A percentile compares a stretch with the other conserved stretches of the same genome.
phyloP scores from a whole-genome alignment of 2,329 filamentous ascomycete species.

The Emmonsia crescens region DNA sequence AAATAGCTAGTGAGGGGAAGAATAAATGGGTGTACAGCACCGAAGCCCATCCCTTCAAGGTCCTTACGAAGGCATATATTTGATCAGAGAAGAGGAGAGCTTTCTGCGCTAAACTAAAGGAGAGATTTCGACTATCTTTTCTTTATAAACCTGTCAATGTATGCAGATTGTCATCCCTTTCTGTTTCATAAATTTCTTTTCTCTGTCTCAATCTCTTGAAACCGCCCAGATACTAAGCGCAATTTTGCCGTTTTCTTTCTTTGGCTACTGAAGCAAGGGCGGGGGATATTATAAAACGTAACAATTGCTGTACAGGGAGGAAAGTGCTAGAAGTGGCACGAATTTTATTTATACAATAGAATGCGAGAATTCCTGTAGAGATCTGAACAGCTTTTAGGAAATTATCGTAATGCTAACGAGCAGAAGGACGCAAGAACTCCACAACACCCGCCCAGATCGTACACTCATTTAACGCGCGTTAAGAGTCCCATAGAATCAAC shows the following conservation, averaged over 20 bases:
- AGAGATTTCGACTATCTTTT: not conserved
- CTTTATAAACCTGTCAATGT: too few relatives aligned
- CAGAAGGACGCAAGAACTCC: too few relatives aligned
- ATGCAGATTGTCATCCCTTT: too few relatives aligned
- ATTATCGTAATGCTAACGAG: not conserved
- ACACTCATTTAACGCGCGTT: too few relatives aligned
- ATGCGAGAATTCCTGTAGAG: not conserved
- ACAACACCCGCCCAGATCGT: too few relatives aligned
- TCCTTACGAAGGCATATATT: slow-evolving; percentile 15
- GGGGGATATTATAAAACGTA: not conserved
- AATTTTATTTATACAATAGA: not conserved
- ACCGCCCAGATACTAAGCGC: not conserved
- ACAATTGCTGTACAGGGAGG: not conserved
- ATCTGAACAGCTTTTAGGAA: not conserved
- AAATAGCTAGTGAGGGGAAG: slow-evolving; percentile 39
- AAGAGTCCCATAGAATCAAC: too few relatives aligned
- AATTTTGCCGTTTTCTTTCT: not conserved
- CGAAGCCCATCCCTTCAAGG: slow-evolving; percentile 51
- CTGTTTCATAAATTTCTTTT: not conserved
- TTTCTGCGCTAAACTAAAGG: too few relatives aligned
- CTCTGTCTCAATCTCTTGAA: not conserved
- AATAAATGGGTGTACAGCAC: slow-evolving; percentile 55
- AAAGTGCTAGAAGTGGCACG: not conserved
- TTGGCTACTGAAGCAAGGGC: not conserved
- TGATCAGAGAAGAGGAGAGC: not conserved